A percentile compares a stretch with the other conserved stretches of the same genome.
Evolutionary conservation across 345 rosid genomes (phyloP).

Genomic region (Eucalyptus curtisii): DNA sequence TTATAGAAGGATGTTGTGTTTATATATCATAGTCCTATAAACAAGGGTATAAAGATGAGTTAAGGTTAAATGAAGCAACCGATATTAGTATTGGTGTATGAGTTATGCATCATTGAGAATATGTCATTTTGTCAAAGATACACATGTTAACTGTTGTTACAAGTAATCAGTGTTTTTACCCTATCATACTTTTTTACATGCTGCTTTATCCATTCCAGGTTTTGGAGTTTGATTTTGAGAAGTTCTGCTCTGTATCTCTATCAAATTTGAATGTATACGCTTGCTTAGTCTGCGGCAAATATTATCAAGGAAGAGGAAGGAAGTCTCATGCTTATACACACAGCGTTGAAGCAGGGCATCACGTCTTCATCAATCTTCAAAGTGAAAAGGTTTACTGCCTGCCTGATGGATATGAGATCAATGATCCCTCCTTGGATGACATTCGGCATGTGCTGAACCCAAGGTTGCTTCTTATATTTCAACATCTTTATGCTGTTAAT

Average conservation of each 20-base stretch:
- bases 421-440: conserved; percentile 91
- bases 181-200: background rate
- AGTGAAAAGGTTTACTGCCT: conserved; percentile 94
- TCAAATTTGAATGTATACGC: conserved; percentile 91
- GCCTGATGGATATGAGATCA: conserved; percentile 97
- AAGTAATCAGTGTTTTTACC: background rate
- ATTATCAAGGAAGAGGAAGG: conserved; percentile 91
- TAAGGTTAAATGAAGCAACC: background rate
- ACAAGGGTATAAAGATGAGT: background rate
- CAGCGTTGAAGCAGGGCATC: conserved; percentile 97
- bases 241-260: conserved; percentile 82
- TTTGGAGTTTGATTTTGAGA: conserved; percentile 97
- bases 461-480: conserved; percentile 26
- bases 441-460: conserved; percentile 91
- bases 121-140: background rate
- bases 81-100: background rate
- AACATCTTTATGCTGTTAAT: background rate
- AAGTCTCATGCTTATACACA: conserved; percentile 97
- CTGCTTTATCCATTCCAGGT: conserved; percentile 29
- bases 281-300: conserved; percentile 93
- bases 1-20: background rate
- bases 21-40: background rate
- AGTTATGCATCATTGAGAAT: background rate
- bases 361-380: conserved; percentile 80
- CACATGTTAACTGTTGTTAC: background rate